Evolutionary conservation across 1,284 basidiomycete species (phyloP), one percentile per base, ranked within the genome.

Genomic region (Cryptococcus sp.): DNA sequence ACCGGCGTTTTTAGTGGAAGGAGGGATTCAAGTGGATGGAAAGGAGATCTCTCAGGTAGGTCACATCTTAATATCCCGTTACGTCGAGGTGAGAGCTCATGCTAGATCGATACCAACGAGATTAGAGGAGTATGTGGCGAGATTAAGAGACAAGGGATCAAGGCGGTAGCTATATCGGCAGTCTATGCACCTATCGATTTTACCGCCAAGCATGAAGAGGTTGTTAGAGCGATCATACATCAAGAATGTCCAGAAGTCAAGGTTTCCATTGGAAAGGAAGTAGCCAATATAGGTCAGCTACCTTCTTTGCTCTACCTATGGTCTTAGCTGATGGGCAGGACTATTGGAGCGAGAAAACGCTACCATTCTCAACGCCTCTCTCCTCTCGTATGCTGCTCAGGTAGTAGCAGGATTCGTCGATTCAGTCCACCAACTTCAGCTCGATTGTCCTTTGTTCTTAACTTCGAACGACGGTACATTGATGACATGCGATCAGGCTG

Each of bases 291-390:
- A 31, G 43, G 41, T 42, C n/a, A 45, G 34, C 36, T 61, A 1
- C 60, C 63, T 11, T 52, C 37, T 13, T 48, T 52, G 18, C 36
- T 32, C 7, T 50, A 51, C 11, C 56, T 59, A 2, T 45, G 53
- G n/a, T n/a, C n/a, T n/a, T n/a, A n/a, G n/a, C 45, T 60, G 54
- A 14, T 59, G 63, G 48, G 41, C 46, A 3, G 81, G 82, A 45
- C 75, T 83, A 48, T 71, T 84, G 16, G 81, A 83, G 60, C 78
- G 83, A 36, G 83, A 84, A 66, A 84, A 84, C 52, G 82, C 83
- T 0, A 61, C 66, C 7, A 82, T 84, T 46, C 75, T 84, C 54
- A 84, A 84, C 61, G 81, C 82, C 4, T 80, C 81, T 0, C 79
- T 83, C 48, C 72, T 80, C 11, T 63, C 75, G 3, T 83, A 80